Evolutionary conservation across 768 basidiomycete species (phyloP).

Genomic region (Suillus subalutaceus): DNA sequence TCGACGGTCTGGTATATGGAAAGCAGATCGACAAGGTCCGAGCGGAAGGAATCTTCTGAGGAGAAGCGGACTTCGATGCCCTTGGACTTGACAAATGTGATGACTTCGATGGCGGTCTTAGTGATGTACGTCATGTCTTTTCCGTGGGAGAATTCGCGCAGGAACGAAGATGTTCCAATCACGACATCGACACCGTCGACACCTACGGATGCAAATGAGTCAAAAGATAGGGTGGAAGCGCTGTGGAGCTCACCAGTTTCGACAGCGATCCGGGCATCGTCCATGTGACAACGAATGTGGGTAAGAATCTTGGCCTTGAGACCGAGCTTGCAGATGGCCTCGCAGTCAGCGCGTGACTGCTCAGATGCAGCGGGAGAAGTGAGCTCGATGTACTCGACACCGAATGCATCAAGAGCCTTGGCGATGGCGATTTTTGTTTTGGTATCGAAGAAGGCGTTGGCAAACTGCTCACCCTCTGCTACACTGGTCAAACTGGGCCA

Average conservation of each 20-base stretch:
- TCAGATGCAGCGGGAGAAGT: conserved; percentile 98
- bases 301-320: conserved; percentile 96
- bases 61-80: conserved; percentile 99
- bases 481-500: conserved; percentile 15
- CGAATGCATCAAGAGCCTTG: conserved; percentile 96
- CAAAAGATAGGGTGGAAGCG: background rate
- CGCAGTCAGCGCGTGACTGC: conserved; percentile 91
- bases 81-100: conserved; percentile 99
- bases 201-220: conserved; percentile 47
- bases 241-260: conserved; percentile 75
- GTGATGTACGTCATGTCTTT: conserved; percentile 99
- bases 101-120: conserved; percentile 98
- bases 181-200: conserved; percentile 99
- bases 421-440: conserved; percentile 99
- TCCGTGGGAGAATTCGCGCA: conserved; percentile 98
- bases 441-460: conserved; percentile 99
- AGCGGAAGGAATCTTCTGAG: conserved; percentile 99
- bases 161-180: conserved; percentile 98
- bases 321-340: conserved; percentile 98
- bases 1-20: conserved; percentile 99
- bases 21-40: conserved; percentile 96
- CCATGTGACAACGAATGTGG: conserved; percentile 99
- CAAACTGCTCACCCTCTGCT: conserved; percentile 97
- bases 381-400: conserved; percentile 99
- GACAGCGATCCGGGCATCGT: conserved; percentile 96